Conservation (phyloP, 805 yeast species). For the Candida easanensis region DNA sequence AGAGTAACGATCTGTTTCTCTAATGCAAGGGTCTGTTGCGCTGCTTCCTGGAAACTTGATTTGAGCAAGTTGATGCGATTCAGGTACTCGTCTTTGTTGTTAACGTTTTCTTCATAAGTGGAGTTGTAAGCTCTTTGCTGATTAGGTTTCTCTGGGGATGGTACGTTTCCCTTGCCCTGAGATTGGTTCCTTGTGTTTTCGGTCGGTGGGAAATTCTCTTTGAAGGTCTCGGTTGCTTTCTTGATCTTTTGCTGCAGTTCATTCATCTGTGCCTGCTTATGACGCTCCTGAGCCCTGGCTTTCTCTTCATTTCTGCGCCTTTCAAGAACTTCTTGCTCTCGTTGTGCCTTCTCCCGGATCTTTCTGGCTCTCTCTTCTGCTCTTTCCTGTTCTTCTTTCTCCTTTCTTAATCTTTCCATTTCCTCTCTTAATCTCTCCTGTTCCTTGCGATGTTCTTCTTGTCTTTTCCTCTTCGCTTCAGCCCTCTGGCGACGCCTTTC, state of each 20-base stretch:
- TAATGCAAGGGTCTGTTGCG: conserved; percentile 7
- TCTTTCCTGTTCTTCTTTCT: conserved; percentile 3
- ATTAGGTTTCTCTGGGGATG: not conserved
- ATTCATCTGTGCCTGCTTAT: conserved; percentile 1
- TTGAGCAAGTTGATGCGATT: too few species aligned
- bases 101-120: too few species aligned
- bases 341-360: conserved; percentile 5
- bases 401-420: not conserved
- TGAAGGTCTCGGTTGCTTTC: conserved; percentile 6
- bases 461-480: conserved; percentile 1
- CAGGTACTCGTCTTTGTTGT: too few species aligned
- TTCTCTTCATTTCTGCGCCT: conserved; percentile 14
- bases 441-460: not conserved
- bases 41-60: not conserved
- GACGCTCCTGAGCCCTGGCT: conserved; percentile 9
- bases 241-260: conserved; percentile 9
- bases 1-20: conserved; percentile 6
- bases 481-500: not conserved
- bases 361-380: conserved; percentile 7
- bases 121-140: too few species aligned
- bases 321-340: conserved; percentile 15
- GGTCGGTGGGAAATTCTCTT: too few species aligned
- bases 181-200: not conserved
- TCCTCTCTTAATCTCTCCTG: not conserved
- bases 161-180: too few species aligned